A percentile compares a stretch with the other conserved stretches of the same genome.
Evolutionary conservation across 306 rosid species (phyloP).

Genomic region (Casuarina cunninghamiana): DNA sequence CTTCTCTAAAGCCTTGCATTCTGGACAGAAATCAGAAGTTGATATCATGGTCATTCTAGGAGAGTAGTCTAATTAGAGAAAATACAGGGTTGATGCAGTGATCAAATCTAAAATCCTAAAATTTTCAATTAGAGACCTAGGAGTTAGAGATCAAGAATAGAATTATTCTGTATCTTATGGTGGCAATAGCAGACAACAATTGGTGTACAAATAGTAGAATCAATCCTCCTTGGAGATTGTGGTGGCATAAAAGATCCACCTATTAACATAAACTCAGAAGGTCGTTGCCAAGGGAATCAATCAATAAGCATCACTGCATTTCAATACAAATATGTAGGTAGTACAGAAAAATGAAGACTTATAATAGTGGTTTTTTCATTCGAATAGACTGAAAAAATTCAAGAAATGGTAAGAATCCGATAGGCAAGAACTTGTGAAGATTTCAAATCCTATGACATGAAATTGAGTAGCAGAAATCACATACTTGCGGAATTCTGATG

Average conservation of each 20-base stretch:
- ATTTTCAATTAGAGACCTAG: not conserved
- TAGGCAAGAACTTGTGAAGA: slow-evolving; percentile 10
- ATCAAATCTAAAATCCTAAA: not conserved
- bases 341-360: not conserved
- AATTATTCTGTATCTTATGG: not conserved
- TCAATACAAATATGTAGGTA: not conserved
- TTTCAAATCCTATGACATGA: slow-evolving; percentile 11
- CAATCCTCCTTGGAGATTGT: not conserved
- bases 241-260: not conserved
- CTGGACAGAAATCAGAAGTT: not conserved
- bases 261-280: not conserved
- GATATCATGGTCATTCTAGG: not conserved
- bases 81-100: not conserved
- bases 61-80: not conserved
- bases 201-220: not conserved
- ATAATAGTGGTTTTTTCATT: not conserved
- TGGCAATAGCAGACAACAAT: no score
- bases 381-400: not conserved
- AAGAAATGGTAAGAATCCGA: not conserved
- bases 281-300: not conserved
- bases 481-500: slow-evolving; percentile 89
- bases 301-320: not conserved
- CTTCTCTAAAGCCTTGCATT: not conserved
- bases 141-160: not conserved
- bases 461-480: slow-evolving; percentile 5